phyloP scores from a whole-genome alignment of 768 basidiomycete genomes.

The Pleurotus platypus region DNA sequence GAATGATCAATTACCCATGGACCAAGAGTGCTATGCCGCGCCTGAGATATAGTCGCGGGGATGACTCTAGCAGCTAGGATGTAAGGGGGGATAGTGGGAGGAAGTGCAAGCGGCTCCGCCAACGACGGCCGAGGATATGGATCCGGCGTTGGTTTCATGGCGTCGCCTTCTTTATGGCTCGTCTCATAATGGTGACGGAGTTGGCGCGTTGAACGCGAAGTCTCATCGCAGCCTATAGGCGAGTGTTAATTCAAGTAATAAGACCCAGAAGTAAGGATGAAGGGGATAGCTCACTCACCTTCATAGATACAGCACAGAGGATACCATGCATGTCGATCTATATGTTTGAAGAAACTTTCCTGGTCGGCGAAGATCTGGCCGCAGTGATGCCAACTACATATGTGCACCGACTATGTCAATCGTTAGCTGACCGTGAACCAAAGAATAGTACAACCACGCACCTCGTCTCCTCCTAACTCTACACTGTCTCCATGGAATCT shows the following conservation, averaged over 20 bases:
- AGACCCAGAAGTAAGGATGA: conserved; percentile 5
- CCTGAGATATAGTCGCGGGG: conserved; percentile 42
- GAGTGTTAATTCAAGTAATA: not conserved
- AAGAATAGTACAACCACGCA: too few relatives aligned
- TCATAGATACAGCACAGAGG: conserved; percentile 44
- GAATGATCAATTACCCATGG: conserved; percentile 41
- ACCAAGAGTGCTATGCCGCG: conserved; percentile 47
- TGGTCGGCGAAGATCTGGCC: conserved; percentile 34
- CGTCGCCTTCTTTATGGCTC: conserved; percentile 30
- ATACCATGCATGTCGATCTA: conserved; percentile 46
- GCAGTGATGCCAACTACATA: conserved; percentile 59
- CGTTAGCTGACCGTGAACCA: not conserved
- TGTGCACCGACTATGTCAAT: conserved; percentile 28
- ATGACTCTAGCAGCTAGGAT: conserved; percentile 40
- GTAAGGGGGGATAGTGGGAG: conserved; percentile 46
- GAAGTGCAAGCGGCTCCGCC: conserved; percentile 31
- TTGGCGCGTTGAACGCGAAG: conserved; percentile 42
- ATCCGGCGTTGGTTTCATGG: conserved; percentile 29
- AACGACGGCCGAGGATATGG: conserved; percentile 28
- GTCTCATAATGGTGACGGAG: conserved; percentile 46
- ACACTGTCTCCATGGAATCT: conserved; percentile 27
- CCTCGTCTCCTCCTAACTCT: too few relatives aligned
- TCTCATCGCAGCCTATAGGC: conserved; percentile 47
- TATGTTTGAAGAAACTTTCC: conserved; percentile 40
- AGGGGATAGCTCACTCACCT: conserved; percentile 31